A percentile compares a stretch with the other conserved stretches of the same genome.
phyloP scores from a whole-genome alignment of 805 yeast species.

The Spathaspora girioi region DNA sequence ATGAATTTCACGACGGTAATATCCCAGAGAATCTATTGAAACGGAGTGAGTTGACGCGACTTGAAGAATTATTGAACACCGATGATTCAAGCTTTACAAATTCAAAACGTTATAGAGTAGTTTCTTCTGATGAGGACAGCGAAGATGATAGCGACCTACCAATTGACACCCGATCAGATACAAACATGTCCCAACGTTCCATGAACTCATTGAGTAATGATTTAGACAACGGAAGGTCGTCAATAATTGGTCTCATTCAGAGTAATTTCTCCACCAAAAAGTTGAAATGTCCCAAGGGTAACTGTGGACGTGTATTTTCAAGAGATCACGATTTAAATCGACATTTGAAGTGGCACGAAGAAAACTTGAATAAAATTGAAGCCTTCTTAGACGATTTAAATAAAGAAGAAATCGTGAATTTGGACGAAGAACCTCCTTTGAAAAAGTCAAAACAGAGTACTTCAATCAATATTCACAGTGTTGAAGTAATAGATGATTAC shows the following conservation, averaged over 20 bases:
- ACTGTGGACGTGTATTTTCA: constrained; percentile 53
- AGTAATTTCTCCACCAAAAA: constrained; percentile 32
- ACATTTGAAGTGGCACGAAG: constrained; percentile 53
- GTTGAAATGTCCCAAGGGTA: constrained; percentile 43
- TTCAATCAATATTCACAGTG: neutral
- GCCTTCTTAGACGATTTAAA: constrained; percentile 24
- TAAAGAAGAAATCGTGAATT: constrained; percentile 7
- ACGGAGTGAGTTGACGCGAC: constrained; percentile 16
- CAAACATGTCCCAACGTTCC: constrained; percentile 14
- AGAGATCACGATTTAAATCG: constrained; percentile 46
- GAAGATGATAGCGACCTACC: constrained; percentile 11
- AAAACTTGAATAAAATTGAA: constrained; percentile 27
- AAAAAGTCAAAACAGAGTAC: constrained; percentile 3
- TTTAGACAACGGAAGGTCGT: constrained; percentile 15
- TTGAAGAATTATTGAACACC: constrained; percentile 16
- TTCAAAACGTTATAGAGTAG: neutral
- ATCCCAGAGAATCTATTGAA: constrained; percentile 30
- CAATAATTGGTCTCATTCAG: constrained; percentile 35
- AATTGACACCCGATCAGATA: constrained; percentile 6
- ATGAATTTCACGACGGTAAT: constrained; percentile 41
- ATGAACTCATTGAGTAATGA: constrained; percentile 14
- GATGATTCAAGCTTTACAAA: constrained; percentile 1
- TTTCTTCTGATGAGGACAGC: neutral
- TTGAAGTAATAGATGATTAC: neutral
- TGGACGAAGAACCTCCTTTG: constrained; percentile 4